phyloP scores from a whole-genome alignment of 495 filamentous ascomycete genomes.

The Thermochaetoides thermophila region DNA sequence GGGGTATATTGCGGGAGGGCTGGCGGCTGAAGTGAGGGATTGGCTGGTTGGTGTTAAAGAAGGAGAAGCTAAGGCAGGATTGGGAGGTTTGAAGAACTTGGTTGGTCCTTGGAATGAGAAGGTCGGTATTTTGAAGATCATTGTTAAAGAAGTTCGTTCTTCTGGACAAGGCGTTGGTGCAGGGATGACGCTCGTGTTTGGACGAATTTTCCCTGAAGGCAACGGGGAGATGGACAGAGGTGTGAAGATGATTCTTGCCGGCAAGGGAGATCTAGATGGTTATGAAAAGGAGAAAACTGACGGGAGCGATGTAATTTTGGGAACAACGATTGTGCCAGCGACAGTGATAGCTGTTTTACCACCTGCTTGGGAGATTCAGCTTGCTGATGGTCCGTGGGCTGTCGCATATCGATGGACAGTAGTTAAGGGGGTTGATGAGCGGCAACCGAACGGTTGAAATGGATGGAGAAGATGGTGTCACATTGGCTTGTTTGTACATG shows the following conservation, averaged over 20 bases:
- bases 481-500: no score
- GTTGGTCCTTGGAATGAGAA: no score
- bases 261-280: constrained; percentile 17
- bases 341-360: constrained; percentile 22
- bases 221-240: background rate
- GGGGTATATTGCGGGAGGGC: constrained; percentile 27
- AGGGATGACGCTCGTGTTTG: constrained; percentile 12
- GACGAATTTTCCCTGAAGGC: background rate
- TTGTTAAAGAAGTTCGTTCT: constrained; percentile 11
- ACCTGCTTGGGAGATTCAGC: constrained; percentile 29
- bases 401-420: constrained; percentile 32
- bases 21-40: constrained; percentile 29
- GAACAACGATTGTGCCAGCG: no score
- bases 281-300: no score
- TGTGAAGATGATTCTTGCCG: constrained; percentile 22
- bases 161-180: no score
- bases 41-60: constrained; percentile 32
- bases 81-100: no score
- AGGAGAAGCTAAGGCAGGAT: constrained; percentile 8
- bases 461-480: background rate
- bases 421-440: background rate
- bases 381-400: constrained; percentile 25
- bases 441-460: background rate
- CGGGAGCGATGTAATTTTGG: no score
- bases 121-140: constrained; percentile 11